Evolutionary conservation across 345 rosid genomes (phyloP).

Genomic region (Brassica rapa): DNA sequence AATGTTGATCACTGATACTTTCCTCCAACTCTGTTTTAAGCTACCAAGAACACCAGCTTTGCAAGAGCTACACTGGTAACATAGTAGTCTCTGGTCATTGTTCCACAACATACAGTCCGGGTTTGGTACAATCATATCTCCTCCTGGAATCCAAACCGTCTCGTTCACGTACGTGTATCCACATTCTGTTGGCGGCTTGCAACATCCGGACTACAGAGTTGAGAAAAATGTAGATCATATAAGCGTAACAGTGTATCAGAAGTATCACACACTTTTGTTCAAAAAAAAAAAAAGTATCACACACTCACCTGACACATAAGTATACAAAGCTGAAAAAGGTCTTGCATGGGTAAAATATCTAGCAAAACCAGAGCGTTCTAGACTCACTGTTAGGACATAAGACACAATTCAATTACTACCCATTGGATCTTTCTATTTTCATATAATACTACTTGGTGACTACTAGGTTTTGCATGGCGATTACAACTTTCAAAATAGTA

Average conservation of each 20-base stretch:
- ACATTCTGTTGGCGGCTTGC: constrained; percentile 91
- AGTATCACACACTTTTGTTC: background rate
- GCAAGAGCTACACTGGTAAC: constrained; percentile 84
- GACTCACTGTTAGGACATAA: background rate
- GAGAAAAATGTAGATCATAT: constrained; percentile 2
- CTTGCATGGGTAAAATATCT: background rate
- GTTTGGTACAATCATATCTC: constrained; percentile 43
- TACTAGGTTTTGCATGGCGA: background rate
- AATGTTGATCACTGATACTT: constrained; percentile 83
- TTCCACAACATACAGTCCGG: constrained; percentile 70
- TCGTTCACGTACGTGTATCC: constrained; percentile 70
- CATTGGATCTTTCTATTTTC: constrained; percentile 2
- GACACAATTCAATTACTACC: background rate
- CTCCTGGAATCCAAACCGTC: constrained; percentile 58
- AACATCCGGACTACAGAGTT: constrained; percentile 76
- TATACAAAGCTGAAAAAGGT: background rate
- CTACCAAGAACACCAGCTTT: constrained; percentile 92
- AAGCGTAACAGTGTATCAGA: background rate
- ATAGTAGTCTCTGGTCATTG: constrained; percentile 67
- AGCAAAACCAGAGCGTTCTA: background rate
- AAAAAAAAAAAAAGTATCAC: too few relatives aligned
- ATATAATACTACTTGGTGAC: background rate
- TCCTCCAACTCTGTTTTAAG: constrained; percentile 90
- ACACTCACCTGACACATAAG: background rate
- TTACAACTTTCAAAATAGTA: background rate